phyloP scores from a whole-genome alignment of 2,329 filamentous ascomycete genomes.

The Rutstroemia sydowiana region DNA sequence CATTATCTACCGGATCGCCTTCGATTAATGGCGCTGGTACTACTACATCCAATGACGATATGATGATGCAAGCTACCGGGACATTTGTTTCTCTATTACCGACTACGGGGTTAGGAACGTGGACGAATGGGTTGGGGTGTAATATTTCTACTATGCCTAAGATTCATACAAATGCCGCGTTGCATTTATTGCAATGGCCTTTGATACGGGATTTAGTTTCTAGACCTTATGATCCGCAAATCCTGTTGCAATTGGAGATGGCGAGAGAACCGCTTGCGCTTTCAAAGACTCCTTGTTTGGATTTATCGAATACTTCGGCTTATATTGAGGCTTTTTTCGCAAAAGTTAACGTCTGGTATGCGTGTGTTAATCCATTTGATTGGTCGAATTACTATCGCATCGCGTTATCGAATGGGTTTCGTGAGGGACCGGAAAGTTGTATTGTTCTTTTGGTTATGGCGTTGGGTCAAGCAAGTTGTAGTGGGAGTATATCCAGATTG shows the following conservation, averaged over 20 bases:
- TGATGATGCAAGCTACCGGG: slow-evolving; percentile 37
- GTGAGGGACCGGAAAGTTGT: slow-evolving; percentile 74
- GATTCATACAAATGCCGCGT: slow-evolving; percentile 70
- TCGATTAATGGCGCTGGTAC: slow-evolving; percentile 59
- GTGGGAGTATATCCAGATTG: slow-evolving; percentile 68
- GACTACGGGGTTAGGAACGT: slow-evolving; percentile 63
- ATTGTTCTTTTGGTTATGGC: slow-evolving; percentile 73
- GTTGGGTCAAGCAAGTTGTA: slow-evolving; percentile 67
- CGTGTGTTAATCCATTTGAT: slow-evolving; percentile 74
- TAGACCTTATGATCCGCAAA: slow-evolving; percentile 70
- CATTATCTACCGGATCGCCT: slow-evolving; percentile 54
- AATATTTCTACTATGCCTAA: slow-evolving; percentile 86
- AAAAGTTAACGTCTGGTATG: slow-evolving; percentile 78
- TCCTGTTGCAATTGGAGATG: slow-evolving; percentile 77
- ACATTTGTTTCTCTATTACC: slow-evolving; percentile 49
- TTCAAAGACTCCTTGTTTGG: slow-evolving; percentile 57
- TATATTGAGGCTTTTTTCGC: slow-evolving; percentile 78
- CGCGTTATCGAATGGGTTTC: slow-evolving; percentile 67
- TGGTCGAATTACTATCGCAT: slow-evolving; percentile 71
- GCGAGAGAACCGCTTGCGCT: slow-evolving; percentile 65
- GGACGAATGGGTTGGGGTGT: slow-evolving; percentile 52
- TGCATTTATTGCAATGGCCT: slow-evolving; percentile 74
- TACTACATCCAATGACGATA: slow-evolving; percentile 50
- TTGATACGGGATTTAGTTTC: slow-evolving; percentile 72
- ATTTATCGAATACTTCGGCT: slow-evolving; percentile 64